phyloP scores from a whole-genome alignment of 768 basidiomycete genomes.

The Chalciporus chontae region DNA sequence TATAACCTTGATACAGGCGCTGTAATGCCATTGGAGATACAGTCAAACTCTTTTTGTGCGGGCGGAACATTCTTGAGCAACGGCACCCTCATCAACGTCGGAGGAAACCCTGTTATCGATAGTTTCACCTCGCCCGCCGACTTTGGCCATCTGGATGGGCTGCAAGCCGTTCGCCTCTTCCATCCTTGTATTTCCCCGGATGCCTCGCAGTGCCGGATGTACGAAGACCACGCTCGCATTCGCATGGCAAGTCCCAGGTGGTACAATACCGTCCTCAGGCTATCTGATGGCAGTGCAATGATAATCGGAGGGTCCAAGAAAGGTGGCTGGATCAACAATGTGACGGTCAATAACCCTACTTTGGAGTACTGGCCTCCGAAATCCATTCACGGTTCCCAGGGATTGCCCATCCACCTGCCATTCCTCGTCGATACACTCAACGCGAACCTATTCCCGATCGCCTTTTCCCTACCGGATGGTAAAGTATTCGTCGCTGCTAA shows the following conservation, averaged over 20 bases:
- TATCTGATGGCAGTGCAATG: slow-evolving; percentile 78
- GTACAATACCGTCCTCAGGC: slow-evolving; percentile 71
- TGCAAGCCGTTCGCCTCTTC: slow-evolving; percentile 71
- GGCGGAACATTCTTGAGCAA: slow-evolving; percentile 76
- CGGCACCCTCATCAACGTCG: slow-evolving; percentile 74
- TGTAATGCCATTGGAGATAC: slow-evolving; percentile 56
- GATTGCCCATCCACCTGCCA: slow-evolving; percentile 57
- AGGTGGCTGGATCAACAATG: slow-evolving; percentile 86
- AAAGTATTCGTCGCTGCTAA: slow-evolving; percentile 76
- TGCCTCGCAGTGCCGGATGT: slow-evolving; percentile 52
- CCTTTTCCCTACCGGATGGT: slow-evolving; percentile 67
- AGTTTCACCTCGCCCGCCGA: slow-evolving; percentile 62
- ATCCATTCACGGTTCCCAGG: slow-evolving; percentile 60
- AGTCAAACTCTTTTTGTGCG: slow-evolving; percentile 85
- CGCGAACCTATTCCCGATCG: slow-evolving; percentile 81
- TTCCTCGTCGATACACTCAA: slow-evolving; percentile 72
- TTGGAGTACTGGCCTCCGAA: slow-evolving; percentile 84
- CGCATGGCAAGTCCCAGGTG: slow-evolving; percentile 78
- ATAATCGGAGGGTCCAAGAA: slow-evolving; percentile 78
- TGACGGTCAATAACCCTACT: slow-evolving; percentile 76
- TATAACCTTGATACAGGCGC: slow-evolving; percentile 66
- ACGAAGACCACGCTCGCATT: slow-evolving; percentile 59
- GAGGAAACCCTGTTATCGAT: slow-evolving; percentile 76
- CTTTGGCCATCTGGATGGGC: slow-evolving; percentile 71
- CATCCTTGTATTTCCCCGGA: slow-evolving; percentile 55